Conservation (phyloP, 306 rosid species). For the Rosa persica region DNA sequence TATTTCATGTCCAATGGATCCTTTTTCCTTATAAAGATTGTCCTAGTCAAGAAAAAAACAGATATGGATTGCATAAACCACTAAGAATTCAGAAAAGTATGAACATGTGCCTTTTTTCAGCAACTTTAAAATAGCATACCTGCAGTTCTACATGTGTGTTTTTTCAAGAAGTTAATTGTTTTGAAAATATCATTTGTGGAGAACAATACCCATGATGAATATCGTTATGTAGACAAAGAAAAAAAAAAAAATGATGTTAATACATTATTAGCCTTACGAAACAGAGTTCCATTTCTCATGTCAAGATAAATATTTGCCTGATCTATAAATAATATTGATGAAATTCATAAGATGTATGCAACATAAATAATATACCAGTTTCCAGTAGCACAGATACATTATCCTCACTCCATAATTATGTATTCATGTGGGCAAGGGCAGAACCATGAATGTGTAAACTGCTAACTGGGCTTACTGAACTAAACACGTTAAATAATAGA, state of each 20-base stretch:
- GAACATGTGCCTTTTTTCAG: not conserved
- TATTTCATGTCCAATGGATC: not conserved
- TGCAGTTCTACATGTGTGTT: not conserved
- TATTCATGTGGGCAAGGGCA: not conserved
- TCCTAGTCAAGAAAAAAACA: not conserved
- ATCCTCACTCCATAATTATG: not conserved
- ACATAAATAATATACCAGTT: not conserved
- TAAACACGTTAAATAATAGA: not conserved
- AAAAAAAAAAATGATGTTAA: not conserved
- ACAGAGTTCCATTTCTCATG: not conserved
- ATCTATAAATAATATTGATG: not conserved
- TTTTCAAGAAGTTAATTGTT: not conserved
- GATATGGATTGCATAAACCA: not conserved
- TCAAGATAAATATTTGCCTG: not conserved
- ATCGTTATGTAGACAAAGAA: not conserved
- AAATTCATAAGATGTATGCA: not conserved
- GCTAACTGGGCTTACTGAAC: not conserved
- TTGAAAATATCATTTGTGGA: not conserved
- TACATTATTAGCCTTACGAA: not conserved
- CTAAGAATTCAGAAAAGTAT: not conserved
- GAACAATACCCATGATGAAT: not conserved
- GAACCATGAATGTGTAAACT: not conserved
- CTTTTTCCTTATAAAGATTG: not conserved
- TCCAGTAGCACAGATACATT: not conserved
- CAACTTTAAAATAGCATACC: not conserved